These are phyloP conservation scores for Neoarthrinium moseri DNA, from an alignment of 2,329 filamentous ascomycete species.

Conservation along the genomic window DNA sequence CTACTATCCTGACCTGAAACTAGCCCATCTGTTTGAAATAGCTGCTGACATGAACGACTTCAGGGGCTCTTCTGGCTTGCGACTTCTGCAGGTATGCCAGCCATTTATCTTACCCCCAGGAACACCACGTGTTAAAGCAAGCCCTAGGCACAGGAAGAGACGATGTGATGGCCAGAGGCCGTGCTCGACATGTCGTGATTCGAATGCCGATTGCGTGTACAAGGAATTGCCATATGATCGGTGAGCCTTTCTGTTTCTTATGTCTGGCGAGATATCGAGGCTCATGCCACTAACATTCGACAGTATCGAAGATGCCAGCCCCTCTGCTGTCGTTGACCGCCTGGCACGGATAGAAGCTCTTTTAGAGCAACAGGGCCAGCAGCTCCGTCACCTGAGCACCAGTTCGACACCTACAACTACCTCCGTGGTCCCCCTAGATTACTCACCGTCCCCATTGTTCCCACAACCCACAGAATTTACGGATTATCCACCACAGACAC, in stretches of 20 bases:
- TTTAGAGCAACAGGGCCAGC: constrained; percentile 29
- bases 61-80: constrained; percentile 38
- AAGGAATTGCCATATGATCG: constrained; percentile 35
- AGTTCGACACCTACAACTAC: constrained; percentile 22
- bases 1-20: neutral
- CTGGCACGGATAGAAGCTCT: constrained; percentile 35
- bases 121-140: constrained; percentile 11
- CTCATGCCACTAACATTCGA: neutral
- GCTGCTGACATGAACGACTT: too few relatives aligned
- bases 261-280: too few relatives aligned
- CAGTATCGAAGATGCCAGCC: constrained; percentile 32
- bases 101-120: constrained; percentile 2
- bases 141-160: constrained; percentile 32
- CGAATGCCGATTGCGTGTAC: constrained; percentile 37
- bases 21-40: neutral
- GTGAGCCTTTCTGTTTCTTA: constrained; percentile 21
- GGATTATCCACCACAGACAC: constrained; percentile 1
- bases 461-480: constrained; percentile 18
- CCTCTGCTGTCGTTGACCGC: constrained; percentile 33
- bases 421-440: constrained; percentile 22
- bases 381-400: constrained; percentile 23
- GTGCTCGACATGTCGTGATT: constrained; percentile 36
- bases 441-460: constrained; percentile 13
- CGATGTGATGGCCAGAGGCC: constrained; percentile 36
- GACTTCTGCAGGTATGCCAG: constrained; percentile 33